Evolutionary conservation across 2,329 filamentous ascomycete species (phyloP).

Genomic region (Fusarium pilosicola): DNA sequence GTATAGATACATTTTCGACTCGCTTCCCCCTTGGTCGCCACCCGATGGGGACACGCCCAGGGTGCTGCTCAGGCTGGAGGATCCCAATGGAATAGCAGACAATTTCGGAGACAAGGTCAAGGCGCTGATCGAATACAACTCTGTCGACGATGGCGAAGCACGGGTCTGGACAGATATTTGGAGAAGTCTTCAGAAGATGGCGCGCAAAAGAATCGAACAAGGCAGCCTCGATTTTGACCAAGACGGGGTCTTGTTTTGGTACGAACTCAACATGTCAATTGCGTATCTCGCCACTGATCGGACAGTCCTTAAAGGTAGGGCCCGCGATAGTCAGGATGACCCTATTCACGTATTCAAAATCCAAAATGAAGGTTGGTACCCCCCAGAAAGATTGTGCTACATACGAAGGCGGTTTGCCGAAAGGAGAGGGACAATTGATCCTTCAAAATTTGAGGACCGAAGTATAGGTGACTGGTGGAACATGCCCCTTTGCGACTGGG

Average conservation of each 20-base stretch:
- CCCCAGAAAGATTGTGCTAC: not conserved
- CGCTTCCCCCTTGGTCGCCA: no score
- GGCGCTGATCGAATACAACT: not conserved
- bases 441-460: not conserved
- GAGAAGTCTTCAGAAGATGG: not conserved
- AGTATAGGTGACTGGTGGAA: not conserved
- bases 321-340: no score
- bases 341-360: not conserved
- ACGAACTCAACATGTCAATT: not conserved
- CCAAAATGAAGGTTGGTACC: not conserved
- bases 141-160: not conserved
- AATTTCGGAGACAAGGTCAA: not conserved
- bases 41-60: not conserved
- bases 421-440: not conserved
- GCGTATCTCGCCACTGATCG: not conserved
- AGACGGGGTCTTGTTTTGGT: not conserved
- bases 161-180: not conserved
- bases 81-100: not conserved
- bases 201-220: not conserved
- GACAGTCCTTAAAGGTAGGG: not conserved
- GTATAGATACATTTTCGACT: not conserved
- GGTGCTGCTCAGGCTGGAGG: not conserved
- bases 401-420: rapidly evolving
- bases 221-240: not conserved
- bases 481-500: not conserved